Base-by-base conservation (phyloP, 805 yeast species). In the Zygoascus biomembranicola region DNA sequence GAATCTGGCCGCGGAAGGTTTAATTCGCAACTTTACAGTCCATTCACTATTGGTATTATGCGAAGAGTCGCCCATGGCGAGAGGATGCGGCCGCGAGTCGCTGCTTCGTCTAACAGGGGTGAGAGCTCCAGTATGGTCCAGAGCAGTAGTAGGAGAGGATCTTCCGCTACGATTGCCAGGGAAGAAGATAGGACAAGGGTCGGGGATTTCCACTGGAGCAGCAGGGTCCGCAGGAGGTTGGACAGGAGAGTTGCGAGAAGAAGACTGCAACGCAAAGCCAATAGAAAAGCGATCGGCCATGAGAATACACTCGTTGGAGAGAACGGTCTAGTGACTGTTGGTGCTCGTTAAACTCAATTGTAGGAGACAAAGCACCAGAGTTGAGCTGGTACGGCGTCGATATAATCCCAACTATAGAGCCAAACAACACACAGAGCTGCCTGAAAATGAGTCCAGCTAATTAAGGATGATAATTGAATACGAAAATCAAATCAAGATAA, bases 211-310 rank as follows among this genome's bases (percentile, higher is more conserved):
- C 4, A 37, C 56, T 1, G 59, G 56, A n/a, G 28, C 48, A 11
- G 39, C 52, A 18, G 55, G 55, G 11, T 53, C 58, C 9, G 55
- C 28, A 23, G 58, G 58, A 13, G 55, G 55, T 2, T 55, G 54
- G 20, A 55, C 52, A 5, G 58, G 58, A 2, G 56, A 52, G 41
- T 35, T 35, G 3, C 39, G 39, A n/a, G 39, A 35, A 5, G 39
- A 35, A n/a, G 39, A 35, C 39, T 45, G 48, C 35, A 56, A 35
- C 16, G 59, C 57, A 52, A 51, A 54, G 23, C 49, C 57, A 23
- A 56, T 49, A 16, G 59, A 56, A 47, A 48, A 56, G 9, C 59
- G 35, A 50, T 54, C 54, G 28, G 55, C 59, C 50, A 47, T 52
- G 18, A 32, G 28, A 23, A 23, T 23, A 23, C 6, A 4, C 28